phyloP scores from a whole-genome alignment of 148 eudicot genomes.

The Polygonum maritimum region DNA sequence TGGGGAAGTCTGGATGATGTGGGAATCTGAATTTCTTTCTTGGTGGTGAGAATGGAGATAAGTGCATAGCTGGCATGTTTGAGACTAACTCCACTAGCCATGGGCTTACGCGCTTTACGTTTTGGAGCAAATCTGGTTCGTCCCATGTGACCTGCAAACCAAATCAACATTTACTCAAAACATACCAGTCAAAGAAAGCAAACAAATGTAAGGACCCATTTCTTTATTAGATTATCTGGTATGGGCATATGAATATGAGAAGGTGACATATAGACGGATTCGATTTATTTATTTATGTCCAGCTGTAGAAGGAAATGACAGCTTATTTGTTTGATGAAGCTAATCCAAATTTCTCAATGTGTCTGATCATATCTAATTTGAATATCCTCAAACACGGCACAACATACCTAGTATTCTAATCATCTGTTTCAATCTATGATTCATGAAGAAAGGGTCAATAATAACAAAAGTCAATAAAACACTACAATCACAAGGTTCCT shows the following conservation, averaged over 20 bases:
- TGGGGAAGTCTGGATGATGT: slow-evolving; percentile 57
- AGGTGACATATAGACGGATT: background rate
- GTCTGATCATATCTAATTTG: background rate
- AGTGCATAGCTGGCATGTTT: slow-evolving; percentile 71
- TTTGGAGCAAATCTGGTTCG: slow-evolving; percentile 95
- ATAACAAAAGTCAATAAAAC: background rate
- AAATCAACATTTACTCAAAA: background rate
- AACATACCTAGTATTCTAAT: background rate
- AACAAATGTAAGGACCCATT: too few relatives aligned
- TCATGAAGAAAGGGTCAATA: slow-evolving; percentile 1
- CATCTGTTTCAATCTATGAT: background rate
- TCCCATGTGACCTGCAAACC: slow-evolving; percentile 76
- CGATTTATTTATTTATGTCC: background rate
- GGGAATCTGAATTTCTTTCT: slow-evolving; percentile 68
- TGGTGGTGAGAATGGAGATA: slow-evolving; percentile 84
- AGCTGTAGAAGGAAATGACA: background rate
- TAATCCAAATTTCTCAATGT: background rate
- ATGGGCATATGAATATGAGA: background rate
- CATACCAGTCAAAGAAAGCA: too few relatives aligned
- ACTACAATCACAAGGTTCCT: background rate
- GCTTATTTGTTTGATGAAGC: background rate
- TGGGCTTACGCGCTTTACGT: slow-evolving; percentile 88
- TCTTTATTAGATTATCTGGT: too few relatives aligned
- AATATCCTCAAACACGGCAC: slow-evolving; percentile 3
- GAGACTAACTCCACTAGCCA: slow-evolving; percentile 94